These are phyloP conservation scores for Raffaelea ambrosiae DNA, from an alignment of 2,329 filamentous ascomycete genomes.

Conservation along the genomic window DNA sequence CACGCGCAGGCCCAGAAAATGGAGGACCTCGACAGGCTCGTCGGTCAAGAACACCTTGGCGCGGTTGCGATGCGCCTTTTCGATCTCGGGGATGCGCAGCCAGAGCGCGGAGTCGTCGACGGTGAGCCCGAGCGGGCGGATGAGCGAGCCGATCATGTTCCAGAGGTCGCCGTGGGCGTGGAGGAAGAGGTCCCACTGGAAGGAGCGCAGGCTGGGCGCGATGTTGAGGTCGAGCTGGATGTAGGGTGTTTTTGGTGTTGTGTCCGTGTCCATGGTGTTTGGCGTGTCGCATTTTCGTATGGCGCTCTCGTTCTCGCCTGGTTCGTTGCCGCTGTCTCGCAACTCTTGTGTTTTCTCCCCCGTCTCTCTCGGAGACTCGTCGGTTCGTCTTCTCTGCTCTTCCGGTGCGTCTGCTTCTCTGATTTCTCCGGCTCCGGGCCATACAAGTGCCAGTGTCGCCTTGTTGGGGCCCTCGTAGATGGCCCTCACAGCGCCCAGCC, in stretches of 20 bases:
- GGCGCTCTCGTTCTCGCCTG: slow-evolving; percentile 1
- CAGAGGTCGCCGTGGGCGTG: slow-evolving; percentile 65
- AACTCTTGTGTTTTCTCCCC: slow-evolving; percentile 9
- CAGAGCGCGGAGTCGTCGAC: slow-evolving; percentile 55
- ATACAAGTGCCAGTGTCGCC: slow-evolving; percentile 46
- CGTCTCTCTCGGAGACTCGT: not conserved
- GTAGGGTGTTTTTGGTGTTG: slow-evolving; percentile 18
- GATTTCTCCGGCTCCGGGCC: slow-evolving; percentile 28
- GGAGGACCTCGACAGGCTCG: slow-evolving; percentile 45
- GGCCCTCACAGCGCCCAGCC: slow-evolving; percentile 34
- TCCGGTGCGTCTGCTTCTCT: slow-evolving; percentile 2
- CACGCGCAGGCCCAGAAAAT: slow-evolving; percentile 44
- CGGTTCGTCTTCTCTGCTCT: not conserved
- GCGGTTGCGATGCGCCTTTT: slow-evolving; percentile 45
- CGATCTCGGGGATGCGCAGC: slow-evolving; percentile 61
- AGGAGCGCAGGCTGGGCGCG: slow-evolving; percentile 30
- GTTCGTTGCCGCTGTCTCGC: not conserved
- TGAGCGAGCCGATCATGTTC: slow-evolving; percentile 56
- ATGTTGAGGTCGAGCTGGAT: slow-evolving; percentile 64
- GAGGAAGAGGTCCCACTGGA: slow-evolving; percentile 59
- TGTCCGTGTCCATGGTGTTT: not conserved
- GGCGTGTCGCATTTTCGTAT: not conserved
- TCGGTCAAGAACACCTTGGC: slow-evolving; percentile 52
- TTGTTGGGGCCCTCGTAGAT: slow-evolving; percentile 20
- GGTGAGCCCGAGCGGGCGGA: slow-evolving; percentile 58